Conservation (phyloP, 208 protist species). For the Crithidia bombi region DNA sequence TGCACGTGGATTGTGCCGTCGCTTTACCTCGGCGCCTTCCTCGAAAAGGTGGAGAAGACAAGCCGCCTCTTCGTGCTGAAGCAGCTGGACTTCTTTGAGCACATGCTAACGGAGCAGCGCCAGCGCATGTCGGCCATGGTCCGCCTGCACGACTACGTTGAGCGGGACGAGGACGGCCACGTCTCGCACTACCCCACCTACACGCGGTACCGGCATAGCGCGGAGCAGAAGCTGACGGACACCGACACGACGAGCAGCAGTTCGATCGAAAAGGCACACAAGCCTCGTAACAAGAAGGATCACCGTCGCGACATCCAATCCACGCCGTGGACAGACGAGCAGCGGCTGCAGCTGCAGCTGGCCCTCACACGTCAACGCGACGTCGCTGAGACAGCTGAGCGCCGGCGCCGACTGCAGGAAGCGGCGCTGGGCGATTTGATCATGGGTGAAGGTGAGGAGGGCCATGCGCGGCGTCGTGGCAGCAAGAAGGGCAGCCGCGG, state of each 20-base stretch:
- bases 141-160: conserved; percentile 77
- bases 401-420: conserved; percentile 48
- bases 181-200: conserved; percentile 60
- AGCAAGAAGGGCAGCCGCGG: not conserved
- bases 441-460: conserved; percentile 13
- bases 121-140: conserved; percentile 65
- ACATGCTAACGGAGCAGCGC: conserved; percentile 80
- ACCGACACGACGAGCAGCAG: conserved; percentile 21
- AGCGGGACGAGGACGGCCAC: conserved; percentile 70
- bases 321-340: conserved; percentile 85
- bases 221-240: conserved; percentile 28
- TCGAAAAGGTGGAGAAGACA: conserved; percentile 88
- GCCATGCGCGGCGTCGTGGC: not conserved
- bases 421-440: conserved; percentile 35
- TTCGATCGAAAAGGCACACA: not conserved
- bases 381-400: conserved; percentile 69
- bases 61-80: conserved; percentile 76
- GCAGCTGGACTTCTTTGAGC: conserved; percentile 78
- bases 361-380: conserved; percentile 81
- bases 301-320: conserved; percentile 34
- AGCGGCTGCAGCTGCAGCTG: conserved; percentile 88
- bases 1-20: conserved; percentile 89
- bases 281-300: conserved; percentile 14
- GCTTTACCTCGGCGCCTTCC: conserved; percentile 89
- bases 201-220: conserved; percentile 10